phyloP scores from a whole-genome alignment of 768 basidiomycete species.

The Boletus edulis region DNA sequence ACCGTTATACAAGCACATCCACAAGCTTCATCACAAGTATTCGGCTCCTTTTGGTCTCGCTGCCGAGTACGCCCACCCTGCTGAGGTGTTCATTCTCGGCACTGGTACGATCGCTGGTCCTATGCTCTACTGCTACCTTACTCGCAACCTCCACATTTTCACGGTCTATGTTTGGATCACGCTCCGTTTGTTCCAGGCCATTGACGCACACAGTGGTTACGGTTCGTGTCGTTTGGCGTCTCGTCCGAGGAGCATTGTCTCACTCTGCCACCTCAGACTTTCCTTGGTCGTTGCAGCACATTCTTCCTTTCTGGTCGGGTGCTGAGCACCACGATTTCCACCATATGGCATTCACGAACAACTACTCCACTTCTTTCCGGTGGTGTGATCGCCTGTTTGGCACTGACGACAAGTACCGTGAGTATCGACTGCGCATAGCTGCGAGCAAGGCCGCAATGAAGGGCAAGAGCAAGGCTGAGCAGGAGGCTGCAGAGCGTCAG shows the following conservation, averaged over 20 bases:
- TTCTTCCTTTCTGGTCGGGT: conserved; percentile 94
- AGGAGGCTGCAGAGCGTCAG: conserved; percentile 53
- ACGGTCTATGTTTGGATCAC: conserved; percentile 95
- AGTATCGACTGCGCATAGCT: conserved; percentile 66
- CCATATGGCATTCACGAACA: conserved; percentile 94
- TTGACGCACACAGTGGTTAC: conserved; percentile 97
- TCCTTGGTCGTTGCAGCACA: conserved; percentile 94
- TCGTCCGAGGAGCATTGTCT: background rate
- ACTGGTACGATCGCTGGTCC: conserved; percentile 89
- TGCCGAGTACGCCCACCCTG: conserved; percentile 97
- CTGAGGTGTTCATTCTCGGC: conserved; percentile 93
- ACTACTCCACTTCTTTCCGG: conserved; percentile 91
- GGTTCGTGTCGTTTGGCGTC: conserved; percentile 45
- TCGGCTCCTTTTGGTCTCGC: conserved; percentile 96
- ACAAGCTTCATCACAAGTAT: conserved; percentile 98
- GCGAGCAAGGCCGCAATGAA: conserved; percentile 59
- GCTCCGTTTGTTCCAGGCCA: conserved; percentile 92
- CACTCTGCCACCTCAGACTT: conserved; percentile 56
- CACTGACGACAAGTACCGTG: conserved; percentile 87
- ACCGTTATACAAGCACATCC: conserved; percentile 84
- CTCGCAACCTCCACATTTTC: conserved; percentile 75
- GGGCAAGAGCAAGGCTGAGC: conserved; percentile 52
- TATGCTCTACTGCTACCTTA: conserved; percentile 78
- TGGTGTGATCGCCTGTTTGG: conserved; percentile 91
- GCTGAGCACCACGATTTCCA: conserved; percentile 99